Evolutionary conservation across 495 filamentous ascomycete genomes (phyloP).

Genomic region (Melanomma pulvis-pyrius): DNA sequence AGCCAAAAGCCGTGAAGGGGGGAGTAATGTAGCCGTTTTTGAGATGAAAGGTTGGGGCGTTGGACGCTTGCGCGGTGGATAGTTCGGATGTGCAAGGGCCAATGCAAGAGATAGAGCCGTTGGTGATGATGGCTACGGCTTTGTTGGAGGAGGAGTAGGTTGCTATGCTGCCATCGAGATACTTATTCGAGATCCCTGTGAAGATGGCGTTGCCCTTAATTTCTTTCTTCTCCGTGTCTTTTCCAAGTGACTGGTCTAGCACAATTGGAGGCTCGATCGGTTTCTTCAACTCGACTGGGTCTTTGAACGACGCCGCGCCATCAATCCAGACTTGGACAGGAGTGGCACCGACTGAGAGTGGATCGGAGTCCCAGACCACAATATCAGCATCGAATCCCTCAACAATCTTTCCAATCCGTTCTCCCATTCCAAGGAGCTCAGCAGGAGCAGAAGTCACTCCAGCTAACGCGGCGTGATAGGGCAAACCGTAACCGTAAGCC

Average conservation of each 20-base stretch:
- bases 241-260: conserved; percentile 23
- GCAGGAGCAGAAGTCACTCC: conserved; percentile 64
- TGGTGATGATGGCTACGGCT: conserved; percentile 50
- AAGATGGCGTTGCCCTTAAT: conserved; percentile 31
- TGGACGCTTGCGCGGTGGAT: conserved; percentile 1
- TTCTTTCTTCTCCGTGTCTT: conserved; percentile 34
- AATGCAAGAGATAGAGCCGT: conserved; percentile 58
- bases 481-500: conserved; percentile 61
- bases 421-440: conserved; percentile 58
- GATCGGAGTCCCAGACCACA: conserved; percentile 69
- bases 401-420: conserved; percentile 64
- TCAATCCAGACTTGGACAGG: conserved; percentile 69
- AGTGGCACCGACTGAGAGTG: conserved; percentile 61
- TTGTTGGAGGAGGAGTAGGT: conserved; percentile 18
- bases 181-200: conserved; percentile 22
- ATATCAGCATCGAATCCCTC: conserved; percentile 67
- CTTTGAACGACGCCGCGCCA: conserved; percentile 48
- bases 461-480: conserved; percentile 62
- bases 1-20: conserved; percentile 58
- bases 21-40: conserved; percentile 59
- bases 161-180: neutral
- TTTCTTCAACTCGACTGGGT: conserved; percentile 35
- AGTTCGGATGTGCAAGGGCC: conserved; percentile 34
- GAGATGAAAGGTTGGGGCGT: conserved; percentile 48
- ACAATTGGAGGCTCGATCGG: conserved; percentile 44